phyloP scores from a whole-genome alignment of 2,329 filamentous ascomycete species.

The Xylaria sp. region DNA sequence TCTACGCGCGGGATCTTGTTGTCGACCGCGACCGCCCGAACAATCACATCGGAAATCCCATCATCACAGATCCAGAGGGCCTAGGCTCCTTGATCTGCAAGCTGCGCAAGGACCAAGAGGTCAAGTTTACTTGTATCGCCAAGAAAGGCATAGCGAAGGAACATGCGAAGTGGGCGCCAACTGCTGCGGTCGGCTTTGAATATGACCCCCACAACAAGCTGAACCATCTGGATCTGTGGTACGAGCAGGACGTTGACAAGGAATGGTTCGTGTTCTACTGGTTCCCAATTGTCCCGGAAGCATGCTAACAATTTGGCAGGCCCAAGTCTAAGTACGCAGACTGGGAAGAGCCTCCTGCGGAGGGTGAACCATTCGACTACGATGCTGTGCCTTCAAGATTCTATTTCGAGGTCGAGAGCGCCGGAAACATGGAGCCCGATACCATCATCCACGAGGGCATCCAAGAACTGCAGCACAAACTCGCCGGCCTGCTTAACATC shows the following conservation, averaged over 20 bases:
- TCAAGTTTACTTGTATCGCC: slow-evolving; percentile 88
- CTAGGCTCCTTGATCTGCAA: slow-evolving; percentile 88
- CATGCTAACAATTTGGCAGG: slow-evolving; percentile 51
- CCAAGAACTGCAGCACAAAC: slow-evolving; percentile 84
- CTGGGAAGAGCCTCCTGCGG: slow-evolving; percentile 77
- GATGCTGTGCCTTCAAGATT: slow-evolving; percentile 82
- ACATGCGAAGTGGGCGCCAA: slow-evolving; percentile 97
- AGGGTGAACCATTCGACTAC: slow-evolving; percentile 88
- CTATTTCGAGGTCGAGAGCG: slow-evolving; percentile 92
- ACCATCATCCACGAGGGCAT: slow-evolving; percentile 88
- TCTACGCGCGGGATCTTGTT: slow-evolving; percentile 87
- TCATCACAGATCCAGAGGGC: slow-evolving; percentile 81
- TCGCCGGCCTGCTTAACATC: slow-evolving; percentile 75
- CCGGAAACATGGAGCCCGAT: slow-evolving; percentile 87
- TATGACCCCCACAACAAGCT: slow-evolving; percentile 98
- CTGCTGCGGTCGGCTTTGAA: slow-evolving; percentile 90
- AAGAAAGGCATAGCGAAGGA: slow-evolving; percentile 99
- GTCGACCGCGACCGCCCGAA: slow-evolving; percentile 72
- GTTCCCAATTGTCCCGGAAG: background rate
- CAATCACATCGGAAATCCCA: slow-evolving; percentile 75
- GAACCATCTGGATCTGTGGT: slow-evolving; percentile 91
- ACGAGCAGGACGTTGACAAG: slow-evolving; percentile 77
- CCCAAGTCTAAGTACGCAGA: slow-evolving; percentile 79
- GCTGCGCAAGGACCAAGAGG: slow-evolving; percentile 83
- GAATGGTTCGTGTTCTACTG: slow-evolving; percentile 71